Percentiles rank a stretch among this genome's conserved stretches.
These are phyloP conservation scores for Cyamopsis tetragonoloba DNA, from an alignment of 306 rosid species.

Conservation along the genomic window DNA sequence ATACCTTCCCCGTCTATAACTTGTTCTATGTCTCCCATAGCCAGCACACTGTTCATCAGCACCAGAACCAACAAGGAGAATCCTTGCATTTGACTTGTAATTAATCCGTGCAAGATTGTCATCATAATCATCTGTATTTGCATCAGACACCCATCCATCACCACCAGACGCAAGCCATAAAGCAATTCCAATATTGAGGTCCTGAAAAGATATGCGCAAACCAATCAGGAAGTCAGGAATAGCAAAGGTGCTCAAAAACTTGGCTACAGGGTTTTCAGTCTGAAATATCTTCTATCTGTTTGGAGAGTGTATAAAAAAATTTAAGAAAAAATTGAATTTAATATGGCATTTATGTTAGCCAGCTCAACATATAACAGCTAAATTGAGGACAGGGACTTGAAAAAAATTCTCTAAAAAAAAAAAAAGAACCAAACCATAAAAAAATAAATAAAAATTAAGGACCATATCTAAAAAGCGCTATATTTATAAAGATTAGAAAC, in stretches of 20 bases:
- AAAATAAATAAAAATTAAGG: too few species aligned
- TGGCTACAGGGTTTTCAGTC: background rate
- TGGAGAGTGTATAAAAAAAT: too few species aligned
- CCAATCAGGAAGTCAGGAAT: conserved; percentile 14
- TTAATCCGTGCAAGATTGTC: conserved; percentile 40
- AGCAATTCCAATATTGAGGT: conserved; percentile 89
- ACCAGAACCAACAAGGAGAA: conserved; percentile 96
- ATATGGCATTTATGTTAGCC: too few species aligned
- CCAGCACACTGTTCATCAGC: conserved; percentile 99
- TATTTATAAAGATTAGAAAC: too few species aligned
- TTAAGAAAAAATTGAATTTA: too few species aligned
- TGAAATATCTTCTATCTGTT: background rate
- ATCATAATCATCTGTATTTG: conserved; percentile 34
- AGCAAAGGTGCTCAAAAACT: background rate
- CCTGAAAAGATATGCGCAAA: conserved; percentile 45
- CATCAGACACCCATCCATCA: conserved; percentile 71
- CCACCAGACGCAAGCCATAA: conserved; percentile 91
- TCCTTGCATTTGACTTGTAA: conserved; percentile 81
- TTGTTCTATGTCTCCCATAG: conserved; percentile 93
- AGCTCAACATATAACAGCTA: too few species aligned
- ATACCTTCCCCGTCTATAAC: conserved; percentile 78
- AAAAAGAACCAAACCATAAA: too few species aligned
- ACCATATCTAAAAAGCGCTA: too few species aligned
- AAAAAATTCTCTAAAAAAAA: too few species aligned
- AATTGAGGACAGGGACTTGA: too few species aligned